These are phyloP conservation scores for Tuber magnatum DNA, from an alignment of 495 filamentous ascomycete species.

Conservation along the genomic window DNA sequence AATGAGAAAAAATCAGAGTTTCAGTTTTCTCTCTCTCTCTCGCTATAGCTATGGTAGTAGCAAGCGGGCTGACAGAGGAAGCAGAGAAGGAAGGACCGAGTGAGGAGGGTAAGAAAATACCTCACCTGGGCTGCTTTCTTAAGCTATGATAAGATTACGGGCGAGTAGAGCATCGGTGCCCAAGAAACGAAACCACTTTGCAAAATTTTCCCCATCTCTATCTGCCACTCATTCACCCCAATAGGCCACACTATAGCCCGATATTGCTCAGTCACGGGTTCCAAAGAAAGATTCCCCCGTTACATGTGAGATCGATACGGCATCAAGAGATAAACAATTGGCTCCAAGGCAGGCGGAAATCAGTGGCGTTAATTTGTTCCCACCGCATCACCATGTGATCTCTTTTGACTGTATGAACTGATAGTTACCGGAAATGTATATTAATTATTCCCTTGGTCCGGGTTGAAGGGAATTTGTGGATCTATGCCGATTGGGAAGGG, in stretches of 20 bases:
- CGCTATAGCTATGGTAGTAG: constrained; percentile 11
- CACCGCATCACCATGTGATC: background rate
- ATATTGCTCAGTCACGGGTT: background rate
- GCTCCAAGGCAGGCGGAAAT: background rate
- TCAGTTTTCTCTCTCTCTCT: constrained; percentile 15
- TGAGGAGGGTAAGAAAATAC: constrained; percentile 28
- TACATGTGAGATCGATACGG: background rate
- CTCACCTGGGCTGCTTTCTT: constrained; percentile 15
- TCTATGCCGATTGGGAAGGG: background rate
- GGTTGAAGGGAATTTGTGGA: background rate
- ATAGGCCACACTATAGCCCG: background rate
- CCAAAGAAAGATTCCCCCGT: background rate
- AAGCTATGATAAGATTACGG: background rate
- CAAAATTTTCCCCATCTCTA: background rate
- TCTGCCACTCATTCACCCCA: background rate
- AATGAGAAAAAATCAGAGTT: constrained; percentile 23
- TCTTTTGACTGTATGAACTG: background rate
- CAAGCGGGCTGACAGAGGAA: constrained; percentile 23
- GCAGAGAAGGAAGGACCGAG: background rate
- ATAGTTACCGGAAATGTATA: background rate
- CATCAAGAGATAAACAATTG: constrained; percentile 1
- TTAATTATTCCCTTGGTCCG: background rate
- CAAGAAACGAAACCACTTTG: background rate
- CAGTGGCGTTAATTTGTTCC: background rate
- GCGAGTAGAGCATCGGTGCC: background rate